phyloP scores from a whole-genome alignment of 129 eudicot species.

The Lactuca sativa region DNA sequence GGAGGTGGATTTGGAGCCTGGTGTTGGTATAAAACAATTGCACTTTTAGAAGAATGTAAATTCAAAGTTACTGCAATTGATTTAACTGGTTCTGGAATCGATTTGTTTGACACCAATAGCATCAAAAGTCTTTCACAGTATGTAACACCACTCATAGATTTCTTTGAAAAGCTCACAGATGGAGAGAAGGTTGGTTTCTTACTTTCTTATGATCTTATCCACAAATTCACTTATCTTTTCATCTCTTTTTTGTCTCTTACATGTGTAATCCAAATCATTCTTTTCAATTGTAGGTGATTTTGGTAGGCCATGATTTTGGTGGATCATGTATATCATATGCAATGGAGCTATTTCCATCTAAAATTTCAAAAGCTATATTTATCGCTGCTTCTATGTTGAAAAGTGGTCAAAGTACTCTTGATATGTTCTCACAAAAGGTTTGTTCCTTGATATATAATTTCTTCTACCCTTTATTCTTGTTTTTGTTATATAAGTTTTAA shows the following conservation, averaged over 20 bases:
- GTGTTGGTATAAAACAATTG: constrained; percentile 98
- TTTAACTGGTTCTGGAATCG: constrained; percentile 90
- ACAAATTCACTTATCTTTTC: neutral
- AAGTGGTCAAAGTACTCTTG: constrained; percentile 84
- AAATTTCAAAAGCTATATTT: constrained; percentile 74
- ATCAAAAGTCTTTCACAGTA: constrained; percentile 80
- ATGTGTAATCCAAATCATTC: neutral
- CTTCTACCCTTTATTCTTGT: neutral
- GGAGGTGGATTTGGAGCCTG: constrained; percentile 99
- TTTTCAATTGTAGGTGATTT: constrained; percentile 47
- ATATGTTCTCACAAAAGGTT: constrained; percentile 91
- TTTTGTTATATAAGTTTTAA: neutral
- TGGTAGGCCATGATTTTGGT: constrained; percentile 97
- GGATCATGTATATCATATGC: constrained; percentile 91
- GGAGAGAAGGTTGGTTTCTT: constrained; percentile 74
- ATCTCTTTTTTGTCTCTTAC: neutral
- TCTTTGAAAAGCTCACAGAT: constrained; percentile 73
- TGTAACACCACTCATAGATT: constrained; percentile 74
- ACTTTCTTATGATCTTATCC: neutral
- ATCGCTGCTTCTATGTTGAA: constrained; percentile 87
- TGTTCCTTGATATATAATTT: constrained; percentile 10
- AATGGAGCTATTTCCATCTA: constrained; percentile 77
- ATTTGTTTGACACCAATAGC: constrained; percentile 74
- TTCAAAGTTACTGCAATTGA: constrained; percentile 90
- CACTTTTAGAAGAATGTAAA: constrained; percentile 85